Evolutionary conservation across 225 moss, liverwort and hornwort species (phyloP), one percentile per base, ranked within the genome.

Genomic region (Pleurozium schreberi): DNA sequence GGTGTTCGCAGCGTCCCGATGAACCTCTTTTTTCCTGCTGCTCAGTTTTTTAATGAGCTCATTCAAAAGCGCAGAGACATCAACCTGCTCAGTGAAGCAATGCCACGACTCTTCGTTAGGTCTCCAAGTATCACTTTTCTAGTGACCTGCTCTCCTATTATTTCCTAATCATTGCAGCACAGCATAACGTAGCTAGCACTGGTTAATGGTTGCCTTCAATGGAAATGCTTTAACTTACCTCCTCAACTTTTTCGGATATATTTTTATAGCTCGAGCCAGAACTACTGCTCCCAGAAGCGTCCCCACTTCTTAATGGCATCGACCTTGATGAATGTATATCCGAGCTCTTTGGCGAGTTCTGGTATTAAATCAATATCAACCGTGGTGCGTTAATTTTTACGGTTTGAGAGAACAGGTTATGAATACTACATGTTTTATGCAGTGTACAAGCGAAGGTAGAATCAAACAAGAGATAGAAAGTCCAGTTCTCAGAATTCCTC

Each of bases 21-120:
- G 80, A 36, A 90, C 88, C 86, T 93, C 90, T 11, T 34, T 88
- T 36, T 57, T 89, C 62, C 83, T 80, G 89, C 81, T 93, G 73
- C 83, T 90, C 83, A 93, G 26, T 53, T 93, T 89, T 36, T 28
- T 84, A 66, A 93, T 91, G 50, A 93, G 88, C 75, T 91, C 93
- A 55, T 80, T 91, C 71, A 92, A 38, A 85, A 87, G 53, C 52
- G 62, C 52, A 57, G 89, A 68, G 42, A 43, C 73, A 82, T 92
- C 91, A 60, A 87, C 89, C 92, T 92, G 92, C 84, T 69, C 81
- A 76, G 53, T n/a, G 45, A 61, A 59, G n/a, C 67, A 83, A 83
- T 73, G 52, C 40, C 87, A 75, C 14, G 82, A 68, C 53, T 61
- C 38, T 61, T 87, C 52, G 33, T 89, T 75, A 91, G 89, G 28